Evolutionary conservation across 257 asterid genomes (phyloP).

Genomic region (Vinca minor): DNA sequence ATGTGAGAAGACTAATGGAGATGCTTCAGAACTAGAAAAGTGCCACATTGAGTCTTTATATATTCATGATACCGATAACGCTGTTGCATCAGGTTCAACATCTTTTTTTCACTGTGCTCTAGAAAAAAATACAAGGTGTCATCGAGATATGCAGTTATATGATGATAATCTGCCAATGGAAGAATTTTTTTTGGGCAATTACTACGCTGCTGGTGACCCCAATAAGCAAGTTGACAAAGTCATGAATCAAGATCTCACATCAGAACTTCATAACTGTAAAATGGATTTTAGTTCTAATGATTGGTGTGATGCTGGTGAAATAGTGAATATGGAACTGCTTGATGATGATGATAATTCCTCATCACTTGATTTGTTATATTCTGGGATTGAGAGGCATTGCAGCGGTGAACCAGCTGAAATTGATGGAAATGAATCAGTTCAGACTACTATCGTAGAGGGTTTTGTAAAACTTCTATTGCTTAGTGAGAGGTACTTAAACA

Average conservation of each 20-base stretch:
- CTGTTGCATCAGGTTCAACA: constrained; percentile 28
- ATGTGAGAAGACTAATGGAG: constrained; percentile 19
- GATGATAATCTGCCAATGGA: constrained; percentile 32
- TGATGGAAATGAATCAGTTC: constrained; percentile 56
- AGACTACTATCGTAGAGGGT: constrained; percentile 76
- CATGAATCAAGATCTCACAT: constrained; percentile 43
- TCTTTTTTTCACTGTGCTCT: constrained; percentile 23
- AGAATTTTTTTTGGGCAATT: constrained; percentile 15
- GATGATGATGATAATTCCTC: no score
- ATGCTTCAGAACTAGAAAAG: constrained; percentile 26
- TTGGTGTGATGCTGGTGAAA: constrained; percentile 39
- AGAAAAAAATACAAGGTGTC: constrained; percentile 16
- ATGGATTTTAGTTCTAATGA: constrained; percentile 25
- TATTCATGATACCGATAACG: constrained; percentile 30
- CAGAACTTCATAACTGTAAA: constrained; percentile 34
- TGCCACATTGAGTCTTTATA: constrained; percentile 24
- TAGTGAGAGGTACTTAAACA: constrained; percentile 50
- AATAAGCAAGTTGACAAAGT: constrained; percentile 36
- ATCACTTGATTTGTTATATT: constrained; percentile 59
- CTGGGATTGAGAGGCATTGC: constrained; percentile 49
- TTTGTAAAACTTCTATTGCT: constrained; percentile 77
- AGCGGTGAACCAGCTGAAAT: constrained; percentile 42
- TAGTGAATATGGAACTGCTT: constrained; percentile 51
- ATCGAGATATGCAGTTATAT: constrained; percentile 15
- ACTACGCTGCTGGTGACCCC: constrained; percentile 27